Percentiles rank a stretch among this genome's conserved stretches.
These are phyloP conservation scores for Acanthamoeba divionensis DNA, from an alignment of 208 protist genomes.

Conservation along the genomic window DNA sequence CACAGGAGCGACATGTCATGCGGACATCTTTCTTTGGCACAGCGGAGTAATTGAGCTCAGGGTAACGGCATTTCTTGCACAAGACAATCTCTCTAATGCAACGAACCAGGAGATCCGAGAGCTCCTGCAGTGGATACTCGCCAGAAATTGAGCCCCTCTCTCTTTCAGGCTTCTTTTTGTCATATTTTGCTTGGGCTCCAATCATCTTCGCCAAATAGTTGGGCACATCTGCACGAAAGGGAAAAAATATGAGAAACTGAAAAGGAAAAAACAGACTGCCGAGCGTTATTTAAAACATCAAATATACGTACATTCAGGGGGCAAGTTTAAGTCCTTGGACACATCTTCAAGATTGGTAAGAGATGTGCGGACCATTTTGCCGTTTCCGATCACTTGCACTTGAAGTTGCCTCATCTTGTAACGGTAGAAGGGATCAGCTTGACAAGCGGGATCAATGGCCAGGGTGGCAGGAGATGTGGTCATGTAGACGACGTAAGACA, in stretches of 20 bases:
- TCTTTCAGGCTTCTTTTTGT: conserved; percentile 29
- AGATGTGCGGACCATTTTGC: conserved; percentile 93
- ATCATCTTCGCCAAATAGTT: conserved; percentile 49
- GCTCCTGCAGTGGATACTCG: conserved; percentile 1
- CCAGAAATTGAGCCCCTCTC: conserved; percentile 30
- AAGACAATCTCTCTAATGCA: conserved; percentile 12
- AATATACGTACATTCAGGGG: too few species aligned
- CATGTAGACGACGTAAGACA: conserved; percentile 38
- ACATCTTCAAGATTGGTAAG: conserved; percentile 91
- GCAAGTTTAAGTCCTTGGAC: conserved; percentile 85
- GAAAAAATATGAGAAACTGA: too few species aligned
- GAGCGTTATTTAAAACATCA: too few species aligned
- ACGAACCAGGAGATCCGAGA: background rate
- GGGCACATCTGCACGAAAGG: too few species aligned
- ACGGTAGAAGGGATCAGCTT: conserved; percentile 88
- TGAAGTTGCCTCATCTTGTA: conserved; percentile 91
- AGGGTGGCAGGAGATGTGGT: conserved; percentile 65
- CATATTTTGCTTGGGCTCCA: conserved; percentile 31
- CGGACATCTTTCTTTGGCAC: conserved; percentile 20
- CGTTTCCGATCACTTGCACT: conserved; percentile 90
- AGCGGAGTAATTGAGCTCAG: conserved; percentile 16
- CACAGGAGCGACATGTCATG: conserved; percentile 34
- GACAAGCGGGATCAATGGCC: conserved; percentile 87
- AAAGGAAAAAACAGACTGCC: too few species aligned
- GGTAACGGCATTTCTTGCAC: conserved; percentile 47